phyloP scores from a whole-genome alignment of 2,329 filamentous ascomycete species.

The Corynespora cassiicola region DNA sequence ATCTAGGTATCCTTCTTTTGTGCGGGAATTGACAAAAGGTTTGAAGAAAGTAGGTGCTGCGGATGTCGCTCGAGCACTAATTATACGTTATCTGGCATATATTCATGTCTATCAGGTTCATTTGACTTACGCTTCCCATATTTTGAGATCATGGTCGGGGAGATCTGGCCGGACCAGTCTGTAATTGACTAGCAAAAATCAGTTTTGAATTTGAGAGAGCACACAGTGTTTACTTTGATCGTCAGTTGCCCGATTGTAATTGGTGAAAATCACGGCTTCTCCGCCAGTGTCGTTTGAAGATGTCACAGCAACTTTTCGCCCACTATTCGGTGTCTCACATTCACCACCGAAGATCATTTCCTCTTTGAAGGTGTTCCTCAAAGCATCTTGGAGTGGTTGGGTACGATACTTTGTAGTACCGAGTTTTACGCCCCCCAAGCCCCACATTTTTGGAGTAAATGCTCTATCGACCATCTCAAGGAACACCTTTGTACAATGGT shows the following conservation, averaged over 20 bases:
- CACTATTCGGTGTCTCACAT: conserved; percentile 25
- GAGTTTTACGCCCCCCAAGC: conserved; percentile 20
- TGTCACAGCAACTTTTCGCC: conserved; percentile 46
- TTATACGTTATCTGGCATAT: neutral
- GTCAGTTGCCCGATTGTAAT: conserved; percentile 50
- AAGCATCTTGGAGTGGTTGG: conserved; percentile 43
- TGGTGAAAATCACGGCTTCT: conserved; percentile 50
- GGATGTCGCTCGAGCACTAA: conserved; percentile 52
- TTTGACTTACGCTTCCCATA: conserved; percentile 5
- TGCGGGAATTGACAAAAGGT: conserved; percentile 48
- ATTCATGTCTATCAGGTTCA: neutral
- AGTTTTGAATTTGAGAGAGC: conserved; percentile 1
- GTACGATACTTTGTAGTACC: conserved; percentile 37
- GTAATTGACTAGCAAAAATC: no score
- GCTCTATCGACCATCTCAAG: conserved; percentile 46
- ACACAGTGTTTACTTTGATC: conserved; percentile 21
- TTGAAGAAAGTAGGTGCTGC: conserved; percentile 53
- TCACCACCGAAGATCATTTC: conserved; percentile 37
- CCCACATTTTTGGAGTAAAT: conserved; percentile 46
- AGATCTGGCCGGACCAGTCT: neutral
- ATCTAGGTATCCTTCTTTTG: conserved; percentile 49
- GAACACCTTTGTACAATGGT: conserved; percentile 49
- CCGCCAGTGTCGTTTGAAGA: conserved; percentile 48
- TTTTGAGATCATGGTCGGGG: neutral
- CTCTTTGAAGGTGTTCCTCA: conserved; percentile 34